Percentiles rank a stretch among this genome's conserved stretches.
Conservation (phyloP, 2,329 filamentous ascomycete species). For the Septoria linicola region DNA sequence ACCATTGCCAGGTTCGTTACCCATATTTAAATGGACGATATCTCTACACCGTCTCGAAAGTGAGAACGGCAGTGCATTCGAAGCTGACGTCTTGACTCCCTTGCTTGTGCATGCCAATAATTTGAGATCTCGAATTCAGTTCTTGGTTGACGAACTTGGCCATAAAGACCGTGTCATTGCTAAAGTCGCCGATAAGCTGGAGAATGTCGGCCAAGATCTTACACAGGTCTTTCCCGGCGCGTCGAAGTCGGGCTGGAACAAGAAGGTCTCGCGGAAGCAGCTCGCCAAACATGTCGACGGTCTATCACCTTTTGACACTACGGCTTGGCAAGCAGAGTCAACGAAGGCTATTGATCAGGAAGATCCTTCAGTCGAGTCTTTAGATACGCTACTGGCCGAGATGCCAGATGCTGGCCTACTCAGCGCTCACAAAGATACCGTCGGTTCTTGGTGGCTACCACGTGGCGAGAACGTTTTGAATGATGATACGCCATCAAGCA, state of each 20-base stretch:
- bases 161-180: conserved; percentile 60
- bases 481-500: background rate
- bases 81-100: conserved; percentile 53
- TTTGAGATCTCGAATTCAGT: conserved; percentile 49
- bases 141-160: conserved; percentile 51
- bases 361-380: conserved; percentile 10
- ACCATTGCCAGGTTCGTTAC: conserved; percentile 61
- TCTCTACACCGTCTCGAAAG: conserved; percentile 43
- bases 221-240: conserved; percentile 58
- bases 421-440: conserved; percentile 6
- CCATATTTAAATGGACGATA: conserved; percentile 65
- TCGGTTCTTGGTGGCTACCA: conserved; percentile 37
- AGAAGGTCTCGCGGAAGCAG: conserved; percentile 50
- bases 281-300: conserved; percentile 57
- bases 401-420: conserved; percentile 10
- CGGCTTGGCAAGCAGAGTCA: conserved; percentile 40
- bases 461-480: conserved; percentile 25
- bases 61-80: conserved; percentile 41
- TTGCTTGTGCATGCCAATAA: conserved; percentile 51
- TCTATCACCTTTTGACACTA: conserved; percentile 54
- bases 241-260: conserved; percentile 46
- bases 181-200: conserved; percentile 59
- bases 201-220: conserved; percentile 56
- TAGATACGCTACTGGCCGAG: conserved; percentile 23
- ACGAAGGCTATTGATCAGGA: background rate